Evolutionary conservation across 2,329 filamentous ascomycete genomes (phyloP).

Genomic region (Diaporthe velutina): DNA sequence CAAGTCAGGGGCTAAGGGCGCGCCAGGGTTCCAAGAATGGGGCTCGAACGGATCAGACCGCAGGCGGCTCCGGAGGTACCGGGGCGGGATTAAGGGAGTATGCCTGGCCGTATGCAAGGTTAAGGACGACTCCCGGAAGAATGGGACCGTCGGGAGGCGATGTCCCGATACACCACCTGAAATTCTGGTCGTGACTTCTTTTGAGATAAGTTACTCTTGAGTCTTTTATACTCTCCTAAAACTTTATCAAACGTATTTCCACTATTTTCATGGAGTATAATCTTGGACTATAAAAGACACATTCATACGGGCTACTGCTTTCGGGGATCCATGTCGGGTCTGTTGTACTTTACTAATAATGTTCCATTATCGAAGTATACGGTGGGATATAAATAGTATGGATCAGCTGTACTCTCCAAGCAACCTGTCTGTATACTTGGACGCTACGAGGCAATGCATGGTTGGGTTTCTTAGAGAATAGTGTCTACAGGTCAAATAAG

Average conservation of each 20-base stretch:
- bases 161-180: background rate
- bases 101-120: background rate
- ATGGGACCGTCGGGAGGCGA: background rate
- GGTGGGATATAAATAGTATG: too few species aligned
- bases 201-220: background rate
- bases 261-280: background rate
- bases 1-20: background rate
- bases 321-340: too few species aligned
- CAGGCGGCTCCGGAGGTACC: background rate
- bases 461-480: too few species aligned
- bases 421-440: too few species aligned
- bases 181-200: background rate
- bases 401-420: too few species aligned
- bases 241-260: too few species aligned
- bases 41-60: background rate
- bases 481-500: background rate
- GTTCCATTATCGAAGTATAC: too few species aligned
- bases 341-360: too few species aligned
- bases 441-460: too few species aligned
- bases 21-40: background rate
- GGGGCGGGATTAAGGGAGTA: background rate
- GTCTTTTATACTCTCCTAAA: too few species aligned
- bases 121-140: background rate
- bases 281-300: too few species aligned
- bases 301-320: too few species aligned